These are phyloP conservation scores for Apiotrichum porosum DNA, from an alignment of 1,284 basidiomycete species.

Conservation along the genomic window DNA sequence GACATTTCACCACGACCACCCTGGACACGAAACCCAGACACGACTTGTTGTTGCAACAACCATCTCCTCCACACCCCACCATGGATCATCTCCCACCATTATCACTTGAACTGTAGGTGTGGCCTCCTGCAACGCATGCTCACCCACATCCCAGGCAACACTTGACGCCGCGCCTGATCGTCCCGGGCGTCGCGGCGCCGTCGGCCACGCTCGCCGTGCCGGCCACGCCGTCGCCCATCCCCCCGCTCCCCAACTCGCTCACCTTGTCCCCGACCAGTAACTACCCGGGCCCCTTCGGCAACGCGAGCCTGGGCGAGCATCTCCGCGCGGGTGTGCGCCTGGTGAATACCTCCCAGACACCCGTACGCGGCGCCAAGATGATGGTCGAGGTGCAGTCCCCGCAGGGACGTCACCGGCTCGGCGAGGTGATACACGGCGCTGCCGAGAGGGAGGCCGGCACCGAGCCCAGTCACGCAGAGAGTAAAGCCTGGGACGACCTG, in stretches of 20 bases:
- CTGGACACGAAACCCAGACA: too few species aligned
- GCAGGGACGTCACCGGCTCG: constrained; percentile 30
- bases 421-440: constrained; percentile 35
- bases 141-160: too few species aligned
- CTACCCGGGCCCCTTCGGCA: constrained; percentile 35
- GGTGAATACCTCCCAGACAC: constrained; percentile 21
- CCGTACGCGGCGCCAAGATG: constrained; percentile 39
- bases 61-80: too few species aligned
- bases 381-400: constrained; percentile 43
- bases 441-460: constrained; percentile 1
- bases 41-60: too few species aligned
- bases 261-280: constrained; percentile 37
- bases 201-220: constrained; percentile 17
- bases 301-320: constrained; percentile 33
- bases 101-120: too few species aligned
- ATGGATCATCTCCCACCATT: too few species aligned
- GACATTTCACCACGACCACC: too few species aligned
- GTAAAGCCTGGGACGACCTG: constrained; percentile 13
- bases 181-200: not conserved
- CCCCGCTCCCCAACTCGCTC: constrained; percentile 18
- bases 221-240: constrained; percentile 5
- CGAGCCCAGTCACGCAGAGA: constrained; percentile 10
- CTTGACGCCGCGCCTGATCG: too few species aligned
- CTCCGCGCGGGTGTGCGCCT: constrained; percentile 26
- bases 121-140: too few species aligned